These are phyloP conservation scores for Clonostachys sp. DNA, from an alignment of 2,329 filamentous ascomycete species.

Conservation along the genomic window DNA sequence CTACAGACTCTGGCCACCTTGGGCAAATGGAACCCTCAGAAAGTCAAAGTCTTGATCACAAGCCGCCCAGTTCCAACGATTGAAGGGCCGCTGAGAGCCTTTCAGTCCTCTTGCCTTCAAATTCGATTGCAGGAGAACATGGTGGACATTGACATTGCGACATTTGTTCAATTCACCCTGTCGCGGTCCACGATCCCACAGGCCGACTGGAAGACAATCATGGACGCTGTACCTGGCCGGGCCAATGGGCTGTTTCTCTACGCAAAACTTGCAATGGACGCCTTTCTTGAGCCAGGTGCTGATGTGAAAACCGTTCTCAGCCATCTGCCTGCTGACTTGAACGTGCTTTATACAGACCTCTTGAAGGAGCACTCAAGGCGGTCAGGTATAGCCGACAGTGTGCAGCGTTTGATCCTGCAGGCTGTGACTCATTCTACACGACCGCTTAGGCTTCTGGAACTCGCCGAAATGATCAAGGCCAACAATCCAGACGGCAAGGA, in stretches of 20 bases:
- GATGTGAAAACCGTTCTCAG: not conserved
- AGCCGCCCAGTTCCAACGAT: not conserved
- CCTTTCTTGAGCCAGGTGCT: not conserved
- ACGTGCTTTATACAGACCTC: not conserved
- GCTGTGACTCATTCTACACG: not conserved
- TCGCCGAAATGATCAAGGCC: not conserved
- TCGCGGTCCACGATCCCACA: not conserved
- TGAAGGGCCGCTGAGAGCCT: not conserved
- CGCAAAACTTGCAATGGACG: not conserved
- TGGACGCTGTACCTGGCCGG: not conserved
- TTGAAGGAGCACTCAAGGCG: not conserved
- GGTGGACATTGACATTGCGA: not conserved
- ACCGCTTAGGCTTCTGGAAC: not conserved
- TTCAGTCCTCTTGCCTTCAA: not conserved
- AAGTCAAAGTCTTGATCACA: not conserved
- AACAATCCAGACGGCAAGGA: not conserved
- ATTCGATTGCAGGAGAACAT: not conserved
- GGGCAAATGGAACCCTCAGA: not conserved
- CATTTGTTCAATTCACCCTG: not conserved
- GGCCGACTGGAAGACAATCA: not conserved
- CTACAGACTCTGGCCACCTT: not conserved
- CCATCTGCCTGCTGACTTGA: not conserved
- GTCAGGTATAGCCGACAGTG: not conserved
- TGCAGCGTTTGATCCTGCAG: not conserved
- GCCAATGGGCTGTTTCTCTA: not conserved